These are phyloP conservation scores for Aspergillus ellipticus DNA, from an alignment of 495 filamentous ascomycete genomes.

Conservation along the genomic window DNA sequence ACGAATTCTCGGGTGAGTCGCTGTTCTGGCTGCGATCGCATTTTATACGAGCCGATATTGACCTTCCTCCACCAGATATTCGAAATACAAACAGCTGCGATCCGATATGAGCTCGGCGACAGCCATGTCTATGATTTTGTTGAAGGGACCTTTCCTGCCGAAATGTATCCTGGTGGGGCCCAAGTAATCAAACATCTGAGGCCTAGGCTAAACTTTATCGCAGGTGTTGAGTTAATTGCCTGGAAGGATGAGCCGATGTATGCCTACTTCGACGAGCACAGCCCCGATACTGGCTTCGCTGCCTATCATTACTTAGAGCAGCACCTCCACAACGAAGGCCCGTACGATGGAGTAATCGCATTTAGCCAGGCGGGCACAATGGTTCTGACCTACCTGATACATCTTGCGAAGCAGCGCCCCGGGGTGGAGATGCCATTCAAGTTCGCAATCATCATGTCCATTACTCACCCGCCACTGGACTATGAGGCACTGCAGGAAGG, in stretches of 20 bases:
- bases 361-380: constrained; percentile 27
- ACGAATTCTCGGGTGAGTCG: constrained; percentile 15
- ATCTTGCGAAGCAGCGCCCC: background rate
- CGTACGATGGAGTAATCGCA: constrained; percentile 36
- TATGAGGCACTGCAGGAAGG: background rate
- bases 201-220: background rate
- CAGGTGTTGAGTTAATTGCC: constrained; percentile 3
- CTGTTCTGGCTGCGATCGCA: background rate
- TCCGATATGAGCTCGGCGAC: constrained; percentile 30
- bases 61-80: constrained; percentile 7
- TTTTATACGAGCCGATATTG: background rate
- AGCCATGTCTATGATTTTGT: constrained; percentile 33
- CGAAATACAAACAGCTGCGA: constrained; percentile 16
- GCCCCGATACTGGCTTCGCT: background rate
- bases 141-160: constrained; percentile 23
- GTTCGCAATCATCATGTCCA: constrained; percentile 12
- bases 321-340: constrained; percentile 23
- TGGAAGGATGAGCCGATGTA: constrained; percentile 5
- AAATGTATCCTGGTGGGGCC: constrained; percentile 19
- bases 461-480: constrained; percentile 2
- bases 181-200: background rate
- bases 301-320: constrained; percentile 7
- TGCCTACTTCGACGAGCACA: constrained; percentile 2
- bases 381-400: constrained; percentile 4
- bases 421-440: constrained; percentile 8